Percentiles rank a stretch among this genome's conserved stretches.
phyloP scores from a whole-genome alignment of 768 basidiomycete genomes.

The Polyporus arcularius region DNA sequence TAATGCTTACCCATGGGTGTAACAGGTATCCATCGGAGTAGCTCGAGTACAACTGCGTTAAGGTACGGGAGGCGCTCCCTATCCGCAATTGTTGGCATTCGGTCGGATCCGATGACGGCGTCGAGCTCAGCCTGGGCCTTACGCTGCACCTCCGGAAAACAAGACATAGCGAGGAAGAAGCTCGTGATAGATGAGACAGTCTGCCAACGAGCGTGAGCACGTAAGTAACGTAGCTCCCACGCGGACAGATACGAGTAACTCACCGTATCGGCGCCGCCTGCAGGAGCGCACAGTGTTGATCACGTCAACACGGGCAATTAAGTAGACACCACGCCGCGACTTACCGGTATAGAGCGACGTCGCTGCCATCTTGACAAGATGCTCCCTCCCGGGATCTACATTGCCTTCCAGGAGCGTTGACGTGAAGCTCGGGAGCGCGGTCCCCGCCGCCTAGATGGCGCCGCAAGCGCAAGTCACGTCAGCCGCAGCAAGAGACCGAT shows the following conservation, averaged over 20 bases:
- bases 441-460: conserved; percentile 19
- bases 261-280: conserved; percentile 26
- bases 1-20: conserved; percentile 33
- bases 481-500: neutral
- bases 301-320: neutral
- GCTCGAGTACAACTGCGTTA: conserved; percentile 32
- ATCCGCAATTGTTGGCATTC: conserved; percentile 47
- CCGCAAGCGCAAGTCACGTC: neutral
- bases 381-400: conserved; percentile 6
- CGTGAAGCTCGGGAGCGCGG: conserved; percentile 21
- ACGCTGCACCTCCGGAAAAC: conserved; percentile 37
- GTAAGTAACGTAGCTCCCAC: neutral
- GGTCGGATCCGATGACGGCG: conserved; percentile 31
- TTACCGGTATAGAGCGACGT: conserved; percentile 20
- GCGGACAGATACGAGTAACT: neutral
- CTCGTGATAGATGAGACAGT: conserved; percentile 31
- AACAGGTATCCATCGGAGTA: conserved; percentile 37
- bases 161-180: conserved; percentile 37
- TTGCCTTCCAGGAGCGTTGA: conserved; percentile 18
- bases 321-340: neutral
- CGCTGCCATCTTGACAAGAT: conserved; percentile 17
- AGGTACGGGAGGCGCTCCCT: conserved; percentile 22
- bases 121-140: conserved; percentile 41
- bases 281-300: neutral
- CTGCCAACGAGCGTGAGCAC: conserved; percentile 17